Evolutionary conservation across 2,329 filamentous ascomycete species (phyloP), one percentile per base, ranked within the genome.

Genomic region (Plenodomus tracheiphilus): DNA sequence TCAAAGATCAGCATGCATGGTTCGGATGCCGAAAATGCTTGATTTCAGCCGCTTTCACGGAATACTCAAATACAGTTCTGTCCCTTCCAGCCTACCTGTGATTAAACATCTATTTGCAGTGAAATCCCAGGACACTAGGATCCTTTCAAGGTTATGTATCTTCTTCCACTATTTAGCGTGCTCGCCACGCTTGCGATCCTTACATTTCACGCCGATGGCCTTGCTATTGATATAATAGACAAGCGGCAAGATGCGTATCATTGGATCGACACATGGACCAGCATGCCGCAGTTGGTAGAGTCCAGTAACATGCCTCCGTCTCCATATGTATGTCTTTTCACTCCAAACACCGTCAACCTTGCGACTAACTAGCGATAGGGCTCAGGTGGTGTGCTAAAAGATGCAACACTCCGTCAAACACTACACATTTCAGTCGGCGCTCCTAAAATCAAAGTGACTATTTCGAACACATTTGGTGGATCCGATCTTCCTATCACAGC

Each of bases 401-500:
- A 87, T 59, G 79, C 83, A 1, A 87, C 85, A 0, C 78, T 88
- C 52, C 83, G 85, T 3, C 85, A 88, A 67, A 88, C 85, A 0
- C 65, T 87, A 10, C 81, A 84, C 54, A 74, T 85, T 56, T 82
- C 83, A 4, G 75, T 85, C 3, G 78, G 77, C 1, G 78, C 80
- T 2, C 72, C 78, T 1, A 77, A 81, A n/a, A 78, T 88, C 54
- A 82, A 85, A 13, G 70, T 88, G 35, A 81, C 82, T 32, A 75
- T 88, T 32, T 86, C 84, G 36, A 88, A 89, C 62, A 81, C 79
- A 0, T 88, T 88, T 53, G 85, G 86, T 1, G 66, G 76, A 1
- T 82, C 78, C 30, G 79, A 83, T 50, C 73, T 88, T 2, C 77
- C 81, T 32, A 81, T 88, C 54, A 84, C 81, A 0, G 77, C 78